Evolutionary conservation across 208 protist species (phyloP), one percentile per base, ranked within the genome.

Genomic region (Spongospora subterranea): DNA sequence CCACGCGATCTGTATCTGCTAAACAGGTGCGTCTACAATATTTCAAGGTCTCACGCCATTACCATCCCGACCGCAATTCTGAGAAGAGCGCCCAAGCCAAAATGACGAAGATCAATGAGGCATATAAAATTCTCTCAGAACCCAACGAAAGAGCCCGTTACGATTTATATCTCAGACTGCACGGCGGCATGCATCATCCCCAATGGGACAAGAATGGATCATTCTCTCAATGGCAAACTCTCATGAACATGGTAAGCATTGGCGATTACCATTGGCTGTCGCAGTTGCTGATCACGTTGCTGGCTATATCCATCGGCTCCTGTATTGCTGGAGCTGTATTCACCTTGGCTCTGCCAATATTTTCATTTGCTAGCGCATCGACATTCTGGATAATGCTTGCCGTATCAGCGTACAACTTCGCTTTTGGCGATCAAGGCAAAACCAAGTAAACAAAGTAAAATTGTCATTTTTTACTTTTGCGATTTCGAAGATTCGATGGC

Each of bases 201-300:
- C 17, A 82, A 20, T 82, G 71, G 71, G 71, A 82, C n/a, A 82
- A 82, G 71, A 82, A 82, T 43, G 71, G 71, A 45, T 40, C 17
- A 40, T 82, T 82, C 71, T 82, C 71, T 20, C 71, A 82, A 43
- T 82, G 71, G 71, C 71, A 82, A n/a, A 82, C n/a, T n/a, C n/a
- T 82, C 17, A 82, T 82, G 71, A 82, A 82, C n/a, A 82, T 82
- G 71, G 6, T 82, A n/a, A 20, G 35, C n/a, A 6, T 82, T n/a
- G n/a, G 35, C 71, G 71, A 82, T 43, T 82, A 82, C n/a, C 71
- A 82, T 43, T 82, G 71, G 71, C 17, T 82, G 17, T 82, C 11
- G 35, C 71, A 82, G 71, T 40, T 82, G 17, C 6, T 35, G 17
- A 82, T 82, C 71, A 35, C n/a, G 6, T n/a, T 82, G 71, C 71